These are phyloP conservation scores for Chalciporus sp. DNA, from an alignment of 1,284 basidiomycete genomes.

Conservation along the genomic window DNA sequence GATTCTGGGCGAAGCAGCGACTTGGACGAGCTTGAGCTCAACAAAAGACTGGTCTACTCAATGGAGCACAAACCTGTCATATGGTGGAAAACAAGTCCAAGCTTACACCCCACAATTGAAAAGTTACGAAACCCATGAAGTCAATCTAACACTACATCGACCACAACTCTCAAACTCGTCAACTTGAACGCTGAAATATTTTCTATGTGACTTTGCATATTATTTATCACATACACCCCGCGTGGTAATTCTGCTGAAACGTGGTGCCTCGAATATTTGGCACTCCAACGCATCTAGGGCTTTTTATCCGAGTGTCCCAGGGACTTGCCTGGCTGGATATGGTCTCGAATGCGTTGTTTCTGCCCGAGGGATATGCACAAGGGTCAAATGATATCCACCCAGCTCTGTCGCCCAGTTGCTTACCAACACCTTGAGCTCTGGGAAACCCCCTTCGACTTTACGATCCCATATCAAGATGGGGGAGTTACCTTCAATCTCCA, in stretches of 20 bases:
- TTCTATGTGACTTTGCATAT: not conserved
- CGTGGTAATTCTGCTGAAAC: not conserved
- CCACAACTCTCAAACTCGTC: slow-evolving; percentile 3
- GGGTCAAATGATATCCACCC: slow-evolving; percentile 5
- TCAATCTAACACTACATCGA: not conserved
- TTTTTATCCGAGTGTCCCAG: slow-evolving; percentile 81
- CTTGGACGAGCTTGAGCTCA: slow-evolving; percentile 25
- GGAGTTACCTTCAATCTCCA: slow-evolving; percentile 46
- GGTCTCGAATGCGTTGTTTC: slow-evolving; percentile 87
- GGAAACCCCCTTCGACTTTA: slow-evolving; percentile 88
- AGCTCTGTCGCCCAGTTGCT: slow-evolving; percentile 28
- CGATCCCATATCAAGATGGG: slow-evolving; percentile 72
- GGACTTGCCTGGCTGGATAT: slow-evolving; percentile 74
- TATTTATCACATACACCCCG: not conserved
- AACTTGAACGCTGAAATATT: not conserved
- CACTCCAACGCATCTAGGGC: slow-evolving; percentile 11
- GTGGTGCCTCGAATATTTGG: not conserved
- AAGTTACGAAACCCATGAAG: no score
- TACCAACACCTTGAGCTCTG: slow-evolving; percentile 84
- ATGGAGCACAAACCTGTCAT: slow-evolving; percentile 14
- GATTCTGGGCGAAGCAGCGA: slow-evolving; percentile 10
- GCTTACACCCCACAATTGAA: not conserved
- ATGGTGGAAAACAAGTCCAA: slow-evolving; percentile 15
- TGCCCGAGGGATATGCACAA: slow-evolving; percentile 32
- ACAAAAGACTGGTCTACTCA: slow-evolving; percentile 12